A percentile compares a stretch with the other conserved stretches of the same genome.
Conservation (phyloP, 495 filamentous ascomycete genomes). For the Gamarada debralockiae region DNA sequence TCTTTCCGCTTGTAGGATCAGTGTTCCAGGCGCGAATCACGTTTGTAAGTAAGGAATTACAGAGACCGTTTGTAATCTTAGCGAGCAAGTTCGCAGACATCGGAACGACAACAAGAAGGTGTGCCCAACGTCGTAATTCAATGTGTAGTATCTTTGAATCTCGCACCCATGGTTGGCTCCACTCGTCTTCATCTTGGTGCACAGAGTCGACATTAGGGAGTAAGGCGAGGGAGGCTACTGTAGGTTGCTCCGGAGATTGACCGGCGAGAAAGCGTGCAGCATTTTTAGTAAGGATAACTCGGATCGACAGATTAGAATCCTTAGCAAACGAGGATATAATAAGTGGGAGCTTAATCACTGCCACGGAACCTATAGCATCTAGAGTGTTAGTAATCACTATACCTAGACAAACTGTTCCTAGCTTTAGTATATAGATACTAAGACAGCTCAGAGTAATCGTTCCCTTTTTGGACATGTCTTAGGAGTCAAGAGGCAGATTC, state of each 20-base stretch:
- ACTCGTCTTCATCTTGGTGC: slow-evolving; percentile 75
- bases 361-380: slow-evolving; percentile 47
- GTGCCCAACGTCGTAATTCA: slow-evolving; percentile 72
- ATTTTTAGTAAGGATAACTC: slow-evolving; percentile 66
- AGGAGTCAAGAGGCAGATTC: too few relatives aligned
- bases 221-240: slow-evolving; percentile 42
- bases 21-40: slow-evolving; percentile 86
- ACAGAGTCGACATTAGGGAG: slow-evolving; percentile 63
- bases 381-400: background rate
- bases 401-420: too few relatives aligned
- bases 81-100: slow-evolving; percentile 73
- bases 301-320: slow-evolving; percentile 57
- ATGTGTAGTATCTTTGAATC: slow-evolving; percentile 77
- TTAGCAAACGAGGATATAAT: slow-evolving; percentile 56
- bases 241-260: slow-evolving; percentile 67
- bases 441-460: too few relatives aligned
- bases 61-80: slow-evolving; percentile 63
- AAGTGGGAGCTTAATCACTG: slow-evolving; percentile 80
- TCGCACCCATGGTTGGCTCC: slow-evolving; percentile 51
- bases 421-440: too few relatives aligned
- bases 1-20: background rate
- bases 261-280: slow-evolving; percentile 67
- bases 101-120: slow-evolving; percentile 75
- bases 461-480: too few relatives aligned
- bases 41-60: slow-evolving; percentile 60